These are phyloP conservation scores for Tetraselmis striata DNA, from an alignment of 139 green algal genomes.

Conservation along the genomic window DNA sequence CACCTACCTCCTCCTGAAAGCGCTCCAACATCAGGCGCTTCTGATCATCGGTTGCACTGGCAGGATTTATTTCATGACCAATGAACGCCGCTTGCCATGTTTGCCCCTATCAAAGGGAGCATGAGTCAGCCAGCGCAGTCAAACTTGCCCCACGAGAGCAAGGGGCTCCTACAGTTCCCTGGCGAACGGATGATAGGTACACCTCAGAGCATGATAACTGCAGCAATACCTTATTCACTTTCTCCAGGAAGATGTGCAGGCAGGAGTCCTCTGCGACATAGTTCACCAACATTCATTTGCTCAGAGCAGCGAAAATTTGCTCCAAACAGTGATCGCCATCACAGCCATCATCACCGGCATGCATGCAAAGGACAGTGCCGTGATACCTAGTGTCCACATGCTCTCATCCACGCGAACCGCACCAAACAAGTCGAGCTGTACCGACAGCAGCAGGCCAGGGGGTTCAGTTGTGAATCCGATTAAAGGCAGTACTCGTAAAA, in stretches of 20 bases:
- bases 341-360: no score
- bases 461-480: no score
- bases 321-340: no score
- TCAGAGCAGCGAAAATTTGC: no score
- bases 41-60: constrained; percentile 53
- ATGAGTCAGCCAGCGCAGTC: neutral
- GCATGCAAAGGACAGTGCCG: no score
- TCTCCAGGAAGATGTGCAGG: constrained; percentile 37
- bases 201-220: no score
- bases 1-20: constrained; percentile 77
- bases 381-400: constrained; percentile 87
- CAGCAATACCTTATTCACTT: neutral
- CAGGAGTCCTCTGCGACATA: constrained; percentile 48
- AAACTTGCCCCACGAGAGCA: no score
- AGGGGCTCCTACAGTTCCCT: no score
- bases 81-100: constrained; percentile 62
- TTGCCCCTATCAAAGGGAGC: constrained; percentile 33
- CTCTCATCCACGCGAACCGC: constrained; percentile 33
- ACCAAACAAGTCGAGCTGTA: neutral
- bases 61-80: constrained; percentile 62
- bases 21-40: constrained; percentile 85
- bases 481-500: no score
- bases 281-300: no score
- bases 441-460: neutral
- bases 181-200: no score